Conservation (phyloP, 768 basidiomycete species). For the Suillus variegatus region DNA sequence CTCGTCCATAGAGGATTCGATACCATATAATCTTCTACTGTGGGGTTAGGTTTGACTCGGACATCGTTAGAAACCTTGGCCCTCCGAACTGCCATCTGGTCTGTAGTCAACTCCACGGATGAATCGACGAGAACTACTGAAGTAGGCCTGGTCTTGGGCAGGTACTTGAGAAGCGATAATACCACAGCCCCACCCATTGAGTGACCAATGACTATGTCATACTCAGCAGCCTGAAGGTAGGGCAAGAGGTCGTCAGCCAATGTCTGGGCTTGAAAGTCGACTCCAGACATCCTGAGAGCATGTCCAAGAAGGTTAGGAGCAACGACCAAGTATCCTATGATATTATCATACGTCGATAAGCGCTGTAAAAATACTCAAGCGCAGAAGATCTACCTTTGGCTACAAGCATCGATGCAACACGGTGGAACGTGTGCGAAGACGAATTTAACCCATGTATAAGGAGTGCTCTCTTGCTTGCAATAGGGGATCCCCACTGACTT, state of each 20-base stretch:
- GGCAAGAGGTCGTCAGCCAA: conserved; percentile 7
- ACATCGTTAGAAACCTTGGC: not conserved
- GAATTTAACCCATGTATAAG: conserved; percentile 21
- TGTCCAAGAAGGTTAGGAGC: conserved; percentile 28
- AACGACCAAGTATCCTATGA: conserved; percentile 24
- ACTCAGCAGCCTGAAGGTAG: conserved; percentile 2
- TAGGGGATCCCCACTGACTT: conserved; percentile 21
- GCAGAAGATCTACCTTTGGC: conserved; percentile 16
- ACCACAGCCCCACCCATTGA: conserved; percentile 23
- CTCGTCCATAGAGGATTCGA: conserved; percentile 9
- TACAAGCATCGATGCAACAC: conserved; percentile 16
- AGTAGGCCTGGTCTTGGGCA: conserved; percentile 12
- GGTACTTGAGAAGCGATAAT: conserved; percentile 15
- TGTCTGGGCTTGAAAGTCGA: not conserved
- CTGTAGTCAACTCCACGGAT: conserved; percentile 7
- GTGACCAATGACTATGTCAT: conserved; percentile 18
- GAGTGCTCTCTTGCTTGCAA: conserved; percentile 18
- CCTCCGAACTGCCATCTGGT: conserved; percentile 4
- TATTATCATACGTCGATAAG: not conserved
- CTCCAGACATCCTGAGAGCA: conserved; percentile 10
- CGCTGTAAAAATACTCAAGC: not conserved
- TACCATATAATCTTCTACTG: conserved; percentile 1
- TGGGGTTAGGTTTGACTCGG: not conserved
- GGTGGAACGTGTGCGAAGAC: conserved; percentile 17
- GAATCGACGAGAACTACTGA: conserved; percentile 22